Evolutionary conservation across 305 asterid genomes (phyloP), one percentile per base, ranked within the genome.

Genomic region (Fraxinus latifolia): DNA sequence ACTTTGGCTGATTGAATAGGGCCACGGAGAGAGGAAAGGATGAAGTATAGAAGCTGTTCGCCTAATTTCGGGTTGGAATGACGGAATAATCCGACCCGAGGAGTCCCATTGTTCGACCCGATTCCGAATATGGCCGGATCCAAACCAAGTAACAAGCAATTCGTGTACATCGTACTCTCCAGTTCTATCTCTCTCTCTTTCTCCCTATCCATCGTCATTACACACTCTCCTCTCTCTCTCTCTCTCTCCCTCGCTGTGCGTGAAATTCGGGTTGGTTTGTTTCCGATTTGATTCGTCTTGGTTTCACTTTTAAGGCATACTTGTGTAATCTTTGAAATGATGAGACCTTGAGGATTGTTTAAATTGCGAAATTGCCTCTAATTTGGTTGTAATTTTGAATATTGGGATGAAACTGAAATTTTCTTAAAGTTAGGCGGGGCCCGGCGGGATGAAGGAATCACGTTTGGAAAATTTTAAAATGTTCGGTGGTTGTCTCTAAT

Each of bases 81-180:
- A 58, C 99, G 99, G 86, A 96, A 96, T 2, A 94, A 87, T 4
- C 99, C 98, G 62, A 92, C 95, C 74, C 97, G 94, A 80, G 94
- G 97, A 12, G 96, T 84, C 83, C 96, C 94, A 88, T 83, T 95
- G 90, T 88, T 92, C 37, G 97, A 90, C 58, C 98, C 98, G 88
- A 91, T 84, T 37, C 97, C 99, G 84, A 96, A 91, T 82, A 93
- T 77, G 76, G 87, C 87, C 86, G 98, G 98, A 96, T 96, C 99
- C 92, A 96, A 78, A 23, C 98, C 98, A 65, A 96, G 91, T 77
- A 96, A 79, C 95, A 96, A 90, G 86, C 99, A 96, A 87, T 94
- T 96, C 12, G 98, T 96, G 94, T 96, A 93, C 99, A 94, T 94
- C 91, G 99, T 98, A 87, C 97, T 96, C 92, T 96, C 99, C 71